Evolutionary conservation across 768 basidiomycete genomes (phyloP), one percentile per base, ranked within the genome.

Genomic region (Wakefieldia striispora): DNA sequence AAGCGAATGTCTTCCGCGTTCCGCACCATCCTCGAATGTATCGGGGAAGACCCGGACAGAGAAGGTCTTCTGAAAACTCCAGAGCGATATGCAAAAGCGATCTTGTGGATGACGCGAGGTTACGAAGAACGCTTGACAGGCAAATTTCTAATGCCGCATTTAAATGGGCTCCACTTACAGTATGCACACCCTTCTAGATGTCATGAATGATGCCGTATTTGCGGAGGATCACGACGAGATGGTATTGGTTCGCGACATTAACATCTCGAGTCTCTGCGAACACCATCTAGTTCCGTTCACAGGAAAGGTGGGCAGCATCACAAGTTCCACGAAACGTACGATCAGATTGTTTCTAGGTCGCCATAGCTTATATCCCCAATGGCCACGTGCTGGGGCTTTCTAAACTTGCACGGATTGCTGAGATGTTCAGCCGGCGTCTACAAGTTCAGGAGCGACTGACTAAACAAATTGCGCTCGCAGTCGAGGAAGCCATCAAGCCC

Each of bases 201-300:
- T 98, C 61, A 97, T 98, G 55, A 97, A 97, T 71, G 91, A 95
- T 76, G 97, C 97, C 50, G 83, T 99, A 33, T 99, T 99, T 66
- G 87, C 92, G 38, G 97, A 99, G 70, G 93, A 99, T 70, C 97
- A 99, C 74, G 97, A 98, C 62, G 97, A 99, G 70, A 95, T 99
- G 93, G 97, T 99, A 36, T 82, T 99, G 51, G 95, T 99, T 47
- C 83, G 90, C 51, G 95, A 99, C 66, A 98, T 99, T 60, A 91
- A 97, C 66, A 86, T 99, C 51, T 97, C 92, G 40, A 95, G 92
- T 65, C 74, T 99, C 50, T 99, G 97, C 71, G 97, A 99, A 75
- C 97, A 99, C 66, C 97, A 99, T 69, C 78, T 99, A 53, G 94
- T 98, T 26, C 97, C 97, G 17, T 98, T 98, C 73, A 93, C 88